A percentile compares a stretch with the other conserved stretches of the same genome.
These are phyloP conservation scores for Neoboletus magnificus DNA, from an alignment of 768 basidiomycete species.

Conservation along the genomic window DNA sequence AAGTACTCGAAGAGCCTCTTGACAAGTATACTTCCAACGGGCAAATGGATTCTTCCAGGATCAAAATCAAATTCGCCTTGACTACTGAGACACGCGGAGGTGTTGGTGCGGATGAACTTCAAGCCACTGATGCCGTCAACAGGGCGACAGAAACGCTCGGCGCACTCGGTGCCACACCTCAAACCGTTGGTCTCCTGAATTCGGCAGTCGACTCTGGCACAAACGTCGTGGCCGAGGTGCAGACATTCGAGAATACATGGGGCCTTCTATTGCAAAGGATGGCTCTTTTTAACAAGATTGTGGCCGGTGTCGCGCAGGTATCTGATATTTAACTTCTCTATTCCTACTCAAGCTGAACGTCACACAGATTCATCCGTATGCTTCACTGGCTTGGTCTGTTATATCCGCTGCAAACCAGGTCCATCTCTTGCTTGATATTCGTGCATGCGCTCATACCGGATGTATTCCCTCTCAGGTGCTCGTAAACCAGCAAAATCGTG, in stretches of 20 bases:
- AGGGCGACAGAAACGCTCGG: not conserved
- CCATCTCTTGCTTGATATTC: not conserved
- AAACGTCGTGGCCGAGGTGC: not conserved
- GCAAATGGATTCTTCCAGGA: not conserved
- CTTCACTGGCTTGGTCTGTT: slow-evolving; percentile 20
- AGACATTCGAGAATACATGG: slow-evolving; percentile 20
- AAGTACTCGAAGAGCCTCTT: slow-evolving; percentile 18
- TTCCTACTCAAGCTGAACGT: not conserved
- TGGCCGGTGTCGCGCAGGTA: slow-evolving; percentile 15
- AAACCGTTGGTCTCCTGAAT: not conserved
- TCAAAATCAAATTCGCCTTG: slow-evolving; percentile 16
- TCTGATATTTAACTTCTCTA: not conserved
- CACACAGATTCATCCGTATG: slow-evolving; percentile 17
- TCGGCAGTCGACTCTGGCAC: not conserved
- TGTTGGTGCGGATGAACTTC: slow-evolving; percentile 6
- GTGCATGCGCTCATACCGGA: not conserved
- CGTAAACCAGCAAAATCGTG: slow-evolving; percentile 16
- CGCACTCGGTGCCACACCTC: not conserved
- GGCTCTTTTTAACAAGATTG: slow-evolving; percentile 10
- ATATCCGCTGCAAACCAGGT: slow-evolving; percentile 22
- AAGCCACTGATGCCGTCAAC: slow-evolving; percentile 13
- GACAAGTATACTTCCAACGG: not conserved
- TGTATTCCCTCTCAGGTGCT: slow-evolving; percentile 8
- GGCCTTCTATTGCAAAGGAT: slow-evolving; percentile 9
- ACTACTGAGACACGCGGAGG: not conserved